Evolutionary conservation across 139 green algal genomes (phyloP).

Genomic region (Picochlorum sp.): DNA sequence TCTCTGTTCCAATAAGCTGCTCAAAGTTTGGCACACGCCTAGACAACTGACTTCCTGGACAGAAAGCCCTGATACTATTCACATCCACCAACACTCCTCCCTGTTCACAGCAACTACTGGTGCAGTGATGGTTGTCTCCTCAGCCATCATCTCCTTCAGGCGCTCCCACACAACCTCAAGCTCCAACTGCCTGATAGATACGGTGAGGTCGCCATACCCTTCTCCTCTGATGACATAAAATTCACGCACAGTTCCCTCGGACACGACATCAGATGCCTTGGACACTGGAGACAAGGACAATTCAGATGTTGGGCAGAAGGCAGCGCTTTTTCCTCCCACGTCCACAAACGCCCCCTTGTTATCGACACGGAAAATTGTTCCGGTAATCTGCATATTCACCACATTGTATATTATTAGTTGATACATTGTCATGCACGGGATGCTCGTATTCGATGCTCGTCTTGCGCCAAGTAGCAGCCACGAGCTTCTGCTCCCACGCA

Average conservation of each 20-base stretch:
- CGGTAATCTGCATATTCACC: conserved; percentile 12
- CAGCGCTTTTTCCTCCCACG: conserved; percentile 83
- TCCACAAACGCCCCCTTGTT: conserved; percentile 84
- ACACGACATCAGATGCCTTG: conserved; percentile 62
- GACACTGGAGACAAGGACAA: conserved; percentile 72
- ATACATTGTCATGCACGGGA: too few relatives aligned
- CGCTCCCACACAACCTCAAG: conserved; percentile 63
- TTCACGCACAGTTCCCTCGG: conserved; percentile 60
- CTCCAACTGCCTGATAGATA: conserved; percentile 75
- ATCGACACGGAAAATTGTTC: conserved; percentile 49
- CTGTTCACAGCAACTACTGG: conserved; percentile 45
- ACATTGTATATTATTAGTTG: neutral
- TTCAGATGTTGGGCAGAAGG: conserved; percentile 72
- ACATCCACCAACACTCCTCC: conserved; percentile 55
- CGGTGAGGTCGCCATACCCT: conserved; percentile 47
- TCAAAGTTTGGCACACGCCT: conserved; percentile 53
- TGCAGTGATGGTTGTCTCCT: conserved; percentile 71
- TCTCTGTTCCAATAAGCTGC: conserved; percentile 57
- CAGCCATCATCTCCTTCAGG: conserved; percentile 61
- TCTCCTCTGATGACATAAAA: conserved; percentile 78
- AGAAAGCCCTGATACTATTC: conserved; percentile 64
- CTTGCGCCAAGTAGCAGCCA: neutral
- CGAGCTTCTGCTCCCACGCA: neutral
- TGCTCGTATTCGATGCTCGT: too few relatives aligned
- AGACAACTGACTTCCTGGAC: conserved; percentile 57